Conservation (phyloP, 2,329 filamentous ascomycete species). For the Shiraia sp. region DNA sequence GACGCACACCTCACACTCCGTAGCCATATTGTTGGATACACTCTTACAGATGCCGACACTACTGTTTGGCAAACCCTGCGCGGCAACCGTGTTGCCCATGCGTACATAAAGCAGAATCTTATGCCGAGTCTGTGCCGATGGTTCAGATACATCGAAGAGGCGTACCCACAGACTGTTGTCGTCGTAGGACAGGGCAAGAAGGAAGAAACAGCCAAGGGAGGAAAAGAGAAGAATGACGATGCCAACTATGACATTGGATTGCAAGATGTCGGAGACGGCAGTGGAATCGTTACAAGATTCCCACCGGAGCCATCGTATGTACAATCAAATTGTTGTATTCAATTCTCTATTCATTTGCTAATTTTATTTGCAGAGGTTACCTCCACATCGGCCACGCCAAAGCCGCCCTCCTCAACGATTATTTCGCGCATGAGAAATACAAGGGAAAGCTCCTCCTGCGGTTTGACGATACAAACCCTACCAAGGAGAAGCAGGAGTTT, state of each 20-base stretch:
- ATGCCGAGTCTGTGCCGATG: constrained; percentile 80
- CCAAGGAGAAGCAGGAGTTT: constrained; percentile 96
- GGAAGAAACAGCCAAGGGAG: constrained; percentile 52
- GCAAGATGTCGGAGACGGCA: constrained; percentile 75
- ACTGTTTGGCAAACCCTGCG: constrained; percentile 83
- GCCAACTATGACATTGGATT: constrained; percentile 89
- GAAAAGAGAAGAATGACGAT: constrained; percentile 75
- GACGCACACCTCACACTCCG: constrained; percentile 87
- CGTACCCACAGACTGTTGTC: constrained; percentile 76
- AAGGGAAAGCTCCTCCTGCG: constrained; percentile 87
- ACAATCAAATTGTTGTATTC: too few relatives aligned
- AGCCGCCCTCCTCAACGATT: constrained; percentile 90
- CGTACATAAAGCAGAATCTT: constrained; percentile 77
- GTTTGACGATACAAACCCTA: constrained; percentile 96
- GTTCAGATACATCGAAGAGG: constrained; percentile 84
- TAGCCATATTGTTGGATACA: constrained; percentile 83
- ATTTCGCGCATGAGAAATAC: constrained; percentile 93
- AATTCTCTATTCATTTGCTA: neutral
- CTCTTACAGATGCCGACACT: constrained; percentile 74
- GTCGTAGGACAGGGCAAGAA: constrained; percentile 53
- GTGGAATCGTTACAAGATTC: constrained; percentile 83
- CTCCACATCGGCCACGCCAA: constrained; percentile 96
- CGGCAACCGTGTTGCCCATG: constrained; percentile 80
- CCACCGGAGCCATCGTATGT: constrained; percentile 87
- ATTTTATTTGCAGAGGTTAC: constrained; percentile 61